phyloP scores from a whole-genome alignment of 306 rosid genomes.

The Luffa acutangula region DNA sequence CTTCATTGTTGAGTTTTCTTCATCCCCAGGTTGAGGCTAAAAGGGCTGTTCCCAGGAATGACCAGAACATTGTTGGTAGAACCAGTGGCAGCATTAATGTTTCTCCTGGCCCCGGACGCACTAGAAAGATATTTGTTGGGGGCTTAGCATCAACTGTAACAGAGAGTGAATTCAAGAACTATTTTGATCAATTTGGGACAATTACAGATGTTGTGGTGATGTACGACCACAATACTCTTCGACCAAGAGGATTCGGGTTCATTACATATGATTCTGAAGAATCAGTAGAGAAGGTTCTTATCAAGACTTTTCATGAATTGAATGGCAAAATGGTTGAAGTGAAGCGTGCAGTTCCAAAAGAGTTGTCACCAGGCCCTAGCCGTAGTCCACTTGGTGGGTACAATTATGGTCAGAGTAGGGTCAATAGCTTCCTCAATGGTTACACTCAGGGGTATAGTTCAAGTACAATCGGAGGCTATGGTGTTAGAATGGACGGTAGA shows the following conservation, averaged over 20 bases:
- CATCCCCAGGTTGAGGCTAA: slow-evolving; percentile 84
- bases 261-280: slow-evolving; percentile 95
- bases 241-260: slow-evolving; percentile 98
- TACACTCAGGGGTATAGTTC: slow-evolving; percentile 77
- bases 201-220: slow-evolving; percentile 98
- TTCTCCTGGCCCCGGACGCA: slow-evolving; percentile 88
- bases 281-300: slow-evolving; percentile 84
- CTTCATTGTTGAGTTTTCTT: slow-evolving; percentile 10
- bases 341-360: slow-evolving; percentile 99
- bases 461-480: slow-evolving; percentile 64
- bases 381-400: slow-evolving; percentile 78
- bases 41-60: slow-evolving; percentile 98
- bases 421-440: slow-evolving; percentile 71
- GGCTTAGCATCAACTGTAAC: slow-evolving; percentile 97
- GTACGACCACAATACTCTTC: slow-evolving; percentile 98
- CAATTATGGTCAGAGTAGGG: slow-evolving; percentile 67
- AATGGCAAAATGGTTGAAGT: slow-evolving; percentile 99
- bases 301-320: slow-evolving; percentile 82
- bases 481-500: slow-evolving; percentile 68
- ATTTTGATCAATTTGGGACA: slow-evolving; percentile 94
- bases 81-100: slow-evolving; percentile 70
- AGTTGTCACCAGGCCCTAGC: slow-evolving; percentile 80
- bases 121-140: slow-evolving; percentile 94
- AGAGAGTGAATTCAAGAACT: slow-evolving; percentile 85
- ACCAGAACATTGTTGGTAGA: slow-evolving; percentile 73